Evolutionary conservation across 2,329 filamentous ascomycete genomes (phyloP).

Genomic region (Trichocomaceae sp.): DNA sequence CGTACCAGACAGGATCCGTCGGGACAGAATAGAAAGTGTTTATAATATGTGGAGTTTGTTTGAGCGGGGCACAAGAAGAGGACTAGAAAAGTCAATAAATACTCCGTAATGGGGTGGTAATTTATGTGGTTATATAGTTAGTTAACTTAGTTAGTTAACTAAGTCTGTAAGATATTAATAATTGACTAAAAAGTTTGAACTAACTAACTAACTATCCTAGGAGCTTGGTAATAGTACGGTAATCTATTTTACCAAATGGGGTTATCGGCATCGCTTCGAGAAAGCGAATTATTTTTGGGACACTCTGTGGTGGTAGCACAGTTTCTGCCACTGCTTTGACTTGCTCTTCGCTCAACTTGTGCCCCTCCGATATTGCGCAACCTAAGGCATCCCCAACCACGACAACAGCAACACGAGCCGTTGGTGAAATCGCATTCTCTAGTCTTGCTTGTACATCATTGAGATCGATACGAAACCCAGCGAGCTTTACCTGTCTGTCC

Average conservation of each 20-base stretch:
- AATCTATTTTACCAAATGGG: slow-evolving; percentile 1
- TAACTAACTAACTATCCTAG: not conserved
- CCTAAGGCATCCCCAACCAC: not conserved
- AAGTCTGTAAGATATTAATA: too few species aligned
- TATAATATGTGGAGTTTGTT: too few species aligned
- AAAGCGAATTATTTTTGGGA: not conserved
- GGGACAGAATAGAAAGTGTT: too few species aligned
- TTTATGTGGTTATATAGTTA: too few species aligned
- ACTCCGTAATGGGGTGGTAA: too few species aligned
- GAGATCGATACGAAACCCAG: slow-evolving; percentile 37
- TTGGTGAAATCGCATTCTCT: not conserved
- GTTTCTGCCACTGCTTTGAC: not conserved
- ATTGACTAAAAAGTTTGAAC: too few species aligned
- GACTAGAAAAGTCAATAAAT: too few species aligned
- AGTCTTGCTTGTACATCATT: slow-evolving; percentile 21
- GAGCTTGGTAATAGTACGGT: not conserved
- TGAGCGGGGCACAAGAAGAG: too few species aligned
- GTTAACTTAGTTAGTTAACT: too few species aligned
- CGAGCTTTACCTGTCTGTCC: slow-evolving; percentile 38
- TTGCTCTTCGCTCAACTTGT: not conserved
- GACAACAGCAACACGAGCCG: not conserved
- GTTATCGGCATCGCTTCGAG: not conserved
- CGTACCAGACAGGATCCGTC: too few species aligned
- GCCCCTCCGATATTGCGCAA: slow-evolving; percentile 1
- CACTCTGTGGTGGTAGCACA: not conserved